Evolutionary conservation across 2,329 filamentous ascomycete genomes (phyloP).

Genomic region (Alternaria tenuissima): DNA sequence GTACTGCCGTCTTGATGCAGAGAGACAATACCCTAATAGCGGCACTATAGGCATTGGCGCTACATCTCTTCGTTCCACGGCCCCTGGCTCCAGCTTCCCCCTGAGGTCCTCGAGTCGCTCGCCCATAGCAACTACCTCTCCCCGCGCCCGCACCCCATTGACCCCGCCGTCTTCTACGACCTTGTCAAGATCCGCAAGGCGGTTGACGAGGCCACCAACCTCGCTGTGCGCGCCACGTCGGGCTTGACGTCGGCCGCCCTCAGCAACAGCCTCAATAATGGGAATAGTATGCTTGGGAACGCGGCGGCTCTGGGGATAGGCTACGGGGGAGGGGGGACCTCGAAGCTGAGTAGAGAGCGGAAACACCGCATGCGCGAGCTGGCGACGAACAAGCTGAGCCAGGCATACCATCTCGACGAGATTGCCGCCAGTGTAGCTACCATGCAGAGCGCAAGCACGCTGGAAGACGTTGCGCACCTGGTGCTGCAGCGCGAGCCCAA

Average conservation of each 20-base stretch:
- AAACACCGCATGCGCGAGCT: constrained; percentile 82
- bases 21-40: constrained; percentile 20
- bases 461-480: constrained; percentile 77
- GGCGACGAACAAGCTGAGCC: constrained; percentile 77
- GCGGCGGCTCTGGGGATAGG: constrained; percentile 66
- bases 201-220: constrained; percentile 80
- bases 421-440: constrained; percentile 83
- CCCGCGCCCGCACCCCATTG: constrained; percentile 77
- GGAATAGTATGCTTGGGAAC: constrained; percentile 60
- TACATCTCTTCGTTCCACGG: constrained; percentile 86
- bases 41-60: constrained; percentile 73
- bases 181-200: constrained; percentile 81
- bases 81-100: constrained; percentile 81
- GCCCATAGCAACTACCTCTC: constrained; percentile 82
- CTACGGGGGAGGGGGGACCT: constrained; percentile 62
- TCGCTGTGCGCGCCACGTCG: constrained; percentile 79
- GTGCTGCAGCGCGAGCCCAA: constrained; percentile 75
- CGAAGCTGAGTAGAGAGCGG: constrained; percentile 77
- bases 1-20: constrained; percentile 13
- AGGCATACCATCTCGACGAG: constrained; percentile 82
- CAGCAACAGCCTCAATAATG: constrained; percentile 62
- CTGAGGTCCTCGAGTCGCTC: constrained; percentile 79
- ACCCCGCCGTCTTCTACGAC: constrained; percentile 83
- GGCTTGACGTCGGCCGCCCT: constrained; percentile 73
- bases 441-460: constrained; percentile 79